phyloP scores from a whole-genome alignment of 108 stramenopile genomes.

The Licmophora abbreviata region DNA sequence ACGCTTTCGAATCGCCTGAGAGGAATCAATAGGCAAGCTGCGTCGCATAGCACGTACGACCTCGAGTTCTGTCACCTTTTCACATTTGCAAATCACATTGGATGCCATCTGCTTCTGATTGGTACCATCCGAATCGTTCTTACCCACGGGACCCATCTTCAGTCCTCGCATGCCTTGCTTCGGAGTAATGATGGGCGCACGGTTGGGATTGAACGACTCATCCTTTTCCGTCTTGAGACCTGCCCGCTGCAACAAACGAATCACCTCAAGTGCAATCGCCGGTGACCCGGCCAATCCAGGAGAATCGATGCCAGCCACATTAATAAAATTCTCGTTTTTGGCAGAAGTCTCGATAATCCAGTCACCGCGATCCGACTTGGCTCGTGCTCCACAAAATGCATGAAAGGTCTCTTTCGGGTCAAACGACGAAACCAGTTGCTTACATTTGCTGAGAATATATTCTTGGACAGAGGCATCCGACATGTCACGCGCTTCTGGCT shows the following conservation, averaged over 20 bases:
- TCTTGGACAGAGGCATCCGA: slow-evolving; percentile 37
- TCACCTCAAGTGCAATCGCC: slow-evolving; percentile 70
- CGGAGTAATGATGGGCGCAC: slow-evolving; percentile 72
- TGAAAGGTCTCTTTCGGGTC: slow-evolving; percentile 60
- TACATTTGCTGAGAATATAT: slow-evolving; percentile 74
- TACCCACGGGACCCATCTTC: slow-evolving; percentile 59
- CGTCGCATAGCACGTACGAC: slow-evolving; percentile 64
- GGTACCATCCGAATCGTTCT: slow-evolving; percentile 51
- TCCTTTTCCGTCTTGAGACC: slow-evolving; percentile 39
- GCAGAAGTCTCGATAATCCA: slow-evolving; percentile 73
- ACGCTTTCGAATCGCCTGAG: slow-evolving; percentile 66
- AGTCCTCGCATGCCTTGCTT: slow-evolving; percentile 57
- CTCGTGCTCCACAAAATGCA: slow-evolving; percentile 70
- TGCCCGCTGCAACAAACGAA: slow-evolving; percentile 43
- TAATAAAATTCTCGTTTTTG: slow-evolving; percentile 55
- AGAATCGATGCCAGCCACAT: slow-evolving; percentile 72
- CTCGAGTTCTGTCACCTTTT: slow-evolving; percentile 72
- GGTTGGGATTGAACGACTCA: slow-evolving; percentile 56
- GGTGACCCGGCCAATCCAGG: slow-evolving; percentile 75
- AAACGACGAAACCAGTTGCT: slow-evolving; percentile 53
- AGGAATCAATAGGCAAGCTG: slow-evolving; percentile 65
- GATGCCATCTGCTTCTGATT: slow-evolving; percentile 53
- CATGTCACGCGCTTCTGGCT: slow-evolving; percentile 41
- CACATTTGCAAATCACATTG: slow-evolving; percentile 75
- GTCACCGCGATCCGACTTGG: slow-evolving; percentile 60